Percentiles rank a stretch among this genome's conserved stretches.
Evolutionary conservation across 768 basidiomycete species (phyloP).

Genomic region (Mrakia gelida): DNA sequence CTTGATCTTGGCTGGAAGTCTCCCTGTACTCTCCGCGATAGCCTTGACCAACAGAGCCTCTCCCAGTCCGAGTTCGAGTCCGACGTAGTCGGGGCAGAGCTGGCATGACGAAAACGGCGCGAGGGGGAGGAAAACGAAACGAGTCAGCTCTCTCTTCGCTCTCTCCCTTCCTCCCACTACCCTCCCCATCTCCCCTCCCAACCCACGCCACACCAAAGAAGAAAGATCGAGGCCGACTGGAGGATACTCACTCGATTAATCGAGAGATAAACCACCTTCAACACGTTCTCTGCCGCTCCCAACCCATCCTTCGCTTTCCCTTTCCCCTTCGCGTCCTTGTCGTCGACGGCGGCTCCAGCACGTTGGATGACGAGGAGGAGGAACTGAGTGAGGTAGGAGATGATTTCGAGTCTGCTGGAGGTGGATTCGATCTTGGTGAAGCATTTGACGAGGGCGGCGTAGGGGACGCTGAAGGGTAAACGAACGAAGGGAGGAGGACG

Average conservation of each 20-base stretch:
- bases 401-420: constrained; percentile 92
- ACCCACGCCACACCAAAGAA: neutral
- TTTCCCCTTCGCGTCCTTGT: neutral
- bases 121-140: neutral
- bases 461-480: constrained; percentile 67
- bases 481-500: neutral
- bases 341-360: constrained; percentile 50
- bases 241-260: constrained; percentile 74
- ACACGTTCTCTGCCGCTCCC: constrained; percentile 59
- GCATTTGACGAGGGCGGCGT: constrained; percentile 81
- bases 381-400: constrained; percentile 78
- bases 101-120: constrained; percentile 41
- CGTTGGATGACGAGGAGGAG: constrained; percentile 83
- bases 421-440: constrained; percentile 89
- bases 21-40: constrained; percentile 90
- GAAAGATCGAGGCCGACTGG: neutral
- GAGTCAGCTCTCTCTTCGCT: neutral
- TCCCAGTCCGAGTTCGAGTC: constrained; percentile 92
- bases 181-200: neutral
- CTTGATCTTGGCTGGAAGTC: constrained; percentile 74
- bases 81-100: constrained; percentile 92
- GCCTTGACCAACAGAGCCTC: constrained; percentile 92
- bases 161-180: neutral
- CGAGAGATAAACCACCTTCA: constrained; percentile 89
- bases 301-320: neutral